A percentile compares a stretch with the other conserved stretches of the same genome.
Conservation (phyloP, 805 yeast species). For the Osmozyma mogii region DNA sequence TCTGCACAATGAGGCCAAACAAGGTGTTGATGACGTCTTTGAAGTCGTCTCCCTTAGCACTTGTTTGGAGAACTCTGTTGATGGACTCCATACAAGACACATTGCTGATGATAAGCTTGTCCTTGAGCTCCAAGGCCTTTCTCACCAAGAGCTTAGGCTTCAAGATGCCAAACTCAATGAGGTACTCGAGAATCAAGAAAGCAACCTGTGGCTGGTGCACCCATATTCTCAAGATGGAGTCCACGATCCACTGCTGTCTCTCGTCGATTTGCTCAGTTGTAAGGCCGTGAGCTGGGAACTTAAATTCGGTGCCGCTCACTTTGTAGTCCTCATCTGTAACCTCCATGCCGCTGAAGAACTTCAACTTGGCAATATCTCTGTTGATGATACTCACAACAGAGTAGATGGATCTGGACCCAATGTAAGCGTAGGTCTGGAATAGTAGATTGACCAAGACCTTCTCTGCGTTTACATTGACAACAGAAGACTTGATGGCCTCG, state of each 20-base stretch:
- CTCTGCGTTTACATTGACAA: conserved; percentile 13
- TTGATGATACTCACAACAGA: conserved; percentile 34
- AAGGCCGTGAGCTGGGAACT: conserved; percentile 21
- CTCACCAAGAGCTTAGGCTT: conserved; percentile 20
- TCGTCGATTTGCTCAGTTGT: conserved; percentile 16
- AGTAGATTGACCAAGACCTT: conserved; percentile 49
- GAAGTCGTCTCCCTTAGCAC: conserved; percentile 13
- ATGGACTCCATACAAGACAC: conserved; percentile 38
- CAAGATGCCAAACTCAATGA: conserved; percentile 32
- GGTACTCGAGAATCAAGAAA: conserved; percentile 34
- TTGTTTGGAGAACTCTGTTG: conserved; percentile 24
- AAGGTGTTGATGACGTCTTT: conserved; percentile 13
- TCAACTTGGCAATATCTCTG: conserved; percentile 34
- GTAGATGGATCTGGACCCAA: conserved; percentile 80
- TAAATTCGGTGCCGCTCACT: conserved; percentile 20
- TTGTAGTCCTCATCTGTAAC: conserved; percentile 24
- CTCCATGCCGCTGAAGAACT: conserved; percentile 26
- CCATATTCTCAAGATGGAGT: conserved; percentile 36
- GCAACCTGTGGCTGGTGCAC: conserved; percentile 38
- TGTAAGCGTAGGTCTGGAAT: conserved; percentile 65
- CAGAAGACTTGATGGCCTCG: conserved; percentile 15
- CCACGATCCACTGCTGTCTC: conserved; percentile 31
- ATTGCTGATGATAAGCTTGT: conserved; percentile 30
- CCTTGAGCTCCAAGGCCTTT: conserved; percentile 18
- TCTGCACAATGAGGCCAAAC: conserved; percentile 20